Evolutionary conservation across 169 alveolate species (phyloP), one percentile per base, ranked within the genome.

Genomic region (Eimeria praecox): DNA sequence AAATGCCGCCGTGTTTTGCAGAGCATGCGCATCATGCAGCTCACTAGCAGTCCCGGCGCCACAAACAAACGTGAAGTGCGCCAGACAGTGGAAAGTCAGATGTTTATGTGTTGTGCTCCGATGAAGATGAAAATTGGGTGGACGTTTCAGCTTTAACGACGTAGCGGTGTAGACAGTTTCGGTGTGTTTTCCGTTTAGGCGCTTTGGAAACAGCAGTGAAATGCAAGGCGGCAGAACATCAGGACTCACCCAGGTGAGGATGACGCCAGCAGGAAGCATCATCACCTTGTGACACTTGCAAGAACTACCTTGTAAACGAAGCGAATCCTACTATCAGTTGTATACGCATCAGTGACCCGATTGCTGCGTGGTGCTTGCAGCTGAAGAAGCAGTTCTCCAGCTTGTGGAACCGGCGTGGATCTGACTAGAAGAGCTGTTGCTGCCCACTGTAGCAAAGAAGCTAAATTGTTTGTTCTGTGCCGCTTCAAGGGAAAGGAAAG

Each of bases 351-450:
- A n/a, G n/a, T n/a, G n/a, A n/a, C n/a, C n/a, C n/a, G n/a, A n/a
- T 54, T 38, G 38, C 5, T 83, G 77, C 38, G 56, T 20, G 52
- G 71, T 35, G 71, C 33, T 27, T 83, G n/a, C 91, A 83, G 91
- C 49, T 83, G 77, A 83, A 83, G 91, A 83, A 52, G 27, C 91
- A 83, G 91, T 30, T 83, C 27, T 83, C 91, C 18, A 54, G 40
- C 30, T 12, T 83, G 3, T 83, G 91, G 91, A 83, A 54, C 77
- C 71, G 91, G 9, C 91, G 91, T 6, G 77, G 75, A 4, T 83
- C 91, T 40, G 52, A 33, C 89, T 78, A 77, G 62, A 24, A 14
- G 0, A 6, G 9, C 20, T 12, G 1, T n/a, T 16, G 20, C 69
- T 3, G n/a, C 22, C n/a, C 69, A 59, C n/a, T n/a, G n/a, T n/a